Base-by-base conservation (phyloP, 208 protist genomes). In the Phytomonas francai region DNA sequence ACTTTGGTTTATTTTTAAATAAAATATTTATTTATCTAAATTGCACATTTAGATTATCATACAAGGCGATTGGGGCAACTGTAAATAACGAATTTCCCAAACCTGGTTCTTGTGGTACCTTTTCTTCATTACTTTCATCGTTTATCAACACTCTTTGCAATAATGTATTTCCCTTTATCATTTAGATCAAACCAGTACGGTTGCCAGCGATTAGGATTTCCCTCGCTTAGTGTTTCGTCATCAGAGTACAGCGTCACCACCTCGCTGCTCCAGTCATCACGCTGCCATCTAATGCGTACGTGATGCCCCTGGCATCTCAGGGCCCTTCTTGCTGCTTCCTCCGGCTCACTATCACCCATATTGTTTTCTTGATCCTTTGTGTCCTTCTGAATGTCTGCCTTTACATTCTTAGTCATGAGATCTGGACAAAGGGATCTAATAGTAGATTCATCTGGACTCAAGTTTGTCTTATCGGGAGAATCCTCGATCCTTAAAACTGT, bases 211-310 rank as follows among this genome's bases (percentile, higher is more conserved):
- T 92, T 92, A 0, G 69, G 72, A 57, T 92, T 91, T 42, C 71
- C 74, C 42, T 70, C 65, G 63, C 85, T 73, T 2, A 91, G 58
- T 12, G 89, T 94, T 60, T 94, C 85, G 61, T 92, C 86, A 11
- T 80, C 77, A 19, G 80, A 87, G 67, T 87, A 88, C 49, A 94
- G 76, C 32, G 84, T 81, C n/a, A 94, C 59, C 28, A 79, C 81
- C 65, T 94, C 89, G 27, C 89, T 79, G 2, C 80, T 57, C 86
- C 89, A 94, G 74, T 94, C 89, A 34, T 94, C 89, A 2, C 89
- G 85, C 67, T 86, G 74, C 86, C 89, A 94, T 58, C 88, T 68
- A 14, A 94, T 69, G 30, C 73, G 73, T 56, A 83, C 70, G 1
- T 64, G 68, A 59, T 76, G 62, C 31, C 79, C 59, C 34, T 30